A percentile compares a stretch with the other conserved stretches of the same genome.
phyloP scores from a whole-genome alignment of 768 basidiomycete species.

The Hirschioporus abietinus region DNA sequence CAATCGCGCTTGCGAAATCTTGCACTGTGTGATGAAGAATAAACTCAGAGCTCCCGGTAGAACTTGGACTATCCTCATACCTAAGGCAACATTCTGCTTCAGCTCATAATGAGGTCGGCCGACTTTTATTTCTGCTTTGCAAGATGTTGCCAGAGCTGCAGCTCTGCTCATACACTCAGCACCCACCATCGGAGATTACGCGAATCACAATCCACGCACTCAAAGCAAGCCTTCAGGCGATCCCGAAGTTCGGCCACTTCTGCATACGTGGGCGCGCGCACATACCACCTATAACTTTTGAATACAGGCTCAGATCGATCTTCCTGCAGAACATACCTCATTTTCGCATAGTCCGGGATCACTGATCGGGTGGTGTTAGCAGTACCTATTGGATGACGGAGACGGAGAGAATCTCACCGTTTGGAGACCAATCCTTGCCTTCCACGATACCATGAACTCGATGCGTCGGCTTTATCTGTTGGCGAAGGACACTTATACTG shows the following conservation, averaged over 20 bases:
- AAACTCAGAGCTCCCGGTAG: neutral
- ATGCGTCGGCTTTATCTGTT: constrained; percentile 80
- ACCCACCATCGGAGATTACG: neutral
- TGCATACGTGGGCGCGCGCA: constrained; percentile 58
- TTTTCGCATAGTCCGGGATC: constrained; percentile 76
- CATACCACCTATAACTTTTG: constrained; percentile 41
- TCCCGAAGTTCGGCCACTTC: constrained; percentile 51
- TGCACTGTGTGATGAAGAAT: neutral
- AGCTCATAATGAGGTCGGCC: constrained; percentile 27
- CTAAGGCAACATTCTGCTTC: constrained; percentile 26
- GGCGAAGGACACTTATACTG: constrained; percentile 71
- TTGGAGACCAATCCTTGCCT: constrained; percentile 62
- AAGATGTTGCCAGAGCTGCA: constrained; percentile 50
- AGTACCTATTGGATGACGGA: neutral
- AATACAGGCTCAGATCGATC: constrained; percentile 16
- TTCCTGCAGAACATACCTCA: constrained; percentile 30
- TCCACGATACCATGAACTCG: constrained; percentile 75
- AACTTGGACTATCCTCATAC: constrained; percentile 11
- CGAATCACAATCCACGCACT: constrained; percentile 38
- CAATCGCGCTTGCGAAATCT: neutral
- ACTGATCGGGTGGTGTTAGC: constrained; percentile 36
- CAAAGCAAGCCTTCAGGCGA: constrained; percentile 64
- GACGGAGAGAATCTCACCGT: constrained; percentile 42
- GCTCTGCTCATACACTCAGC: constrained; percentile 38
- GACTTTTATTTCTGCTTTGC: constrained; percentile 23